Percentiles rank a stretch among this genome's conserved stretches.
These are phyloP conservation scores for Sporothrix inflata DNA, from an alignment of 2,329 filamentous ascomycete species.

Conservation along the genomic window DNA sequence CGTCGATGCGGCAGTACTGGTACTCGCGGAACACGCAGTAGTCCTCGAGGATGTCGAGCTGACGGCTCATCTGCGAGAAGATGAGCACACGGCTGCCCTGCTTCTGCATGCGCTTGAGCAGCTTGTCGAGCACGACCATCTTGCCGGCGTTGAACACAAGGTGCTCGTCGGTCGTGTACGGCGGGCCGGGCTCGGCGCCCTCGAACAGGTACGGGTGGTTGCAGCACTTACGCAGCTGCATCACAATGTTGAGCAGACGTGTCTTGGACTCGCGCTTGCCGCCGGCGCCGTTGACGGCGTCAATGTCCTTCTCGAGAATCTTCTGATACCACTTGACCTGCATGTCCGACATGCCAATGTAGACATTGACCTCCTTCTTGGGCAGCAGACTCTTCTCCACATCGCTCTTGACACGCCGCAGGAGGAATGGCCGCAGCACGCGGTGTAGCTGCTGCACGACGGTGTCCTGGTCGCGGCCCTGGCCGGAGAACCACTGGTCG, in stretches of 20 bases:
- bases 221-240: slow-evolving; percentile 98
- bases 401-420: slow-evolving; percentile 94
- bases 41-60: slow-evolving; percentile 95
- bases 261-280: slow-evolving; percentile 98
- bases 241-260: slow-evolving; percentile 94
- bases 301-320: slow-evolving; percentile 98
- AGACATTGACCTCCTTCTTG: slow-evolving; percentile 96
- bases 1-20: slow-evolving; percentile 97
- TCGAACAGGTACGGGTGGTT: slow-evolving; percentile 99
- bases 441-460: slow-evolving; percentile 95
- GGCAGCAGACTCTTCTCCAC: slow-evolving; percentile 97
- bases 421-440: slow-evolving; percentile 87
- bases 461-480: slow-evolving; percentile 88
- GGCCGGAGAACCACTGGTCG: slow-evolving; percentile 95
- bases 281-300: slow-evolving; percentile 94
- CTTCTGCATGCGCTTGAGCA: slow-evolving; percentile 78
- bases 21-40: slow-evolving; percentile 96
- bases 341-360: slow-evolving; percentile 99
- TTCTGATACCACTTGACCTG: slow-evolving; percentile 99
- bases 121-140: slow-evolving; percentile 95
- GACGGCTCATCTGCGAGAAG: slow-evolving; percentile 98
- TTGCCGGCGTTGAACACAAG: slow-evolving; percentile 91
- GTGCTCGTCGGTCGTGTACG: slow-evolving; percentile 98
- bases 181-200: slow-evolving; percentile 92
- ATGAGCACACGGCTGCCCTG: slow-evolving; percentile 96